These are phyloP conservation scores for Adansonia grandidieri DNA, from an alignment of 441 rosid species.

Conservation along the genomic window DNA sequence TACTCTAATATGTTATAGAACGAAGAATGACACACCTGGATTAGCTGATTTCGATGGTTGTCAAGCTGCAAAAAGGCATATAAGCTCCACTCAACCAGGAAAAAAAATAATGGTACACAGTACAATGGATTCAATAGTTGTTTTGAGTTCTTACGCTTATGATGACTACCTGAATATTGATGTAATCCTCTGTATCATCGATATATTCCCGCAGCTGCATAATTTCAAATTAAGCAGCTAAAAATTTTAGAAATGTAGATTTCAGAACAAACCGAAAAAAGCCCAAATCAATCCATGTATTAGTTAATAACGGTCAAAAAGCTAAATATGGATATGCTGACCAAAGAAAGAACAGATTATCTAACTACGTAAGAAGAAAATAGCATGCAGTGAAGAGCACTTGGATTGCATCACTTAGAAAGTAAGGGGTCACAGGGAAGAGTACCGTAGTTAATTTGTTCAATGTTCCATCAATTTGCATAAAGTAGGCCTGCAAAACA, in stretches of 20 bases:
- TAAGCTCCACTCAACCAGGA: background rate
- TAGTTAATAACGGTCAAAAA: background rate
- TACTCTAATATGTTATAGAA: background rate
- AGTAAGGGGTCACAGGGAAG: background rate
- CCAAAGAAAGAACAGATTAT: background rate
- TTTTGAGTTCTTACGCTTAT: slow-evolving; percentile 15
- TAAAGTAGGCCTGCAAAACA: slow-evolving; percentile 82
- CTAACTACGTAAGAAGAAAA: background rate
- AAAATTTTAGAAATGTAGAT: background rate
- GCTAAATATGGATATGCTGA: background rate
- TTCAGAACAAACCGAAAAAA: background rate
- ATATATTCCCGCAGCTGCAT: slow-evolving; percentile 92
- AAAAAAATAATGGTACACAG: background rate
- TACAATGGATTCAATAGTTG: background rate
- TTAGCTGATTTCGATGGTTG: slow-evolving; percentile 97
- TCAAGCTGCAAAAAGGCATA: slow-evolving; percentile 65
- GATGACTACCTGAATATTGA: slow-evolving; percentile 80
- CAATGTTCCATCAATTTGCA: slow-evolving; percentile 91
- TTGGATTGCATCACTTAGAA: background rate
- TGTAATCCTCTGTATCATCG: slow-evolving; percentile 97
- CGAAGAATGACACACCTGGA: slow-evolving; percentile 62
- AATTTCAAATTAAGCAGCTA: slow-evolving; percentile 30
- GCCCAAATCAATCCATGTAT: background rate
- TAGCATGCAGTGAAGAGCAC: background rate
- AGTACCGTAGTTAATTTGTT: slow-evolving; percentile 83